Percentiles rank a stretch among this genome's conserved stretches.
Conservation (phyloP, 1,139 yeast genomes). For the Geotrichum siamense region DNA sequence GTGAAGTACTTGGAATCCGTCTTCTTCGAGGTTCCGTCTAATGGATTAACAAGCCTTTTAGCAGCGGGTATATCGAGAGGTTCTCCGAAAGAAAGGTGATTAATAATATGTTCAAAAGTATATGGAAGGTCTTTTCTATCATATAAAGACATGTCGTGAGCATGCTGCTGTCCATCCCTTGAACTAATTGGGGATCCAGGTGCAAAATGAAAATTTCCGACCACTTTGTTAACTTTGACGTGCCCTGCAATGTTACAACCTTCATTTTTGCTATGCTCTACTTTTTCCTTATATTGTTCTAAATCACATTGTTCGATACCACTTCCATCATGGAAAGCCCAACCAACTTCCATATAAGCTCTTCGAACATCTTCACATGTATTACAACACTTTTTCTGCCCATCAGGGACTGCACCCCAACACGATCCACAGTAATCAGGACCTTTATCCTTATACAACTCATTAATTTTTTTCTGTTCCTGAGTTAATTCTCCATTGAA, state of each 20-base stretch:
- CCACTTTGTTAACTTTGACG: slow-evolving; percentile 72
- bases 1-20: slow-evolving; percentile 53
- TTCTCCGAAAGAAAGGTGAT: slow-evolving; percentile 76
- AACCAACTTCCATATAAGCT: slow-evolving; percentile 68
- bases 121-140: slow-evolving; percentile 49
- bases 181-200: slow-evolving; percentile 68
- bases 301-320: slow-evolving; percentile 83
- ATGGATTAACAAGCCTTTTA: slow-evolving; percentile 51
- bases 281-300: slow-evolving; percentile 67
- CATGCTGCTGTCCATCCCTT: slow-evolving; percentile 46
- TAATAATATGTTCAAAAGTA: slow-evolving; percentile 57
- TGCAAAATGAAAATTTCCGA: slow-evolving; percentile 90
- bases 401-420: slow-evolving; percentile 70
- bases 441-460: slow-evolving; percentile 28
- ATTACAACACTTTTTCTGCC: slow-evolving; percentile 59
- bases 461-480: slow-evolving; percentile 27
- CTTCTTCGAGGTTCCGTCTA: slow-evolving; percentile 48
- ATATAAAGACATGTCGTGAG: slow-evolving; percentile 78
- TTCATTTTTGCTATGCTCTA: slow-evolving; percentile 57
- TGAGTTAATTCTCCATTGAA: slow-evolving; percentile 25
- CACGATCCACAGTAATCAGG: slow-evolving; percentile 75
- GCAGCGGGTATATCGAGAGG: slow-evolving; percentile 3
- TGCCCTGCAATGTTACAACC: slow-evolving; percentile 85
- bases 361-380: slow-evolving; percentile 71
- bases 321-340: slow-evolving; percentile 89